A percentile compares a stretch with the other conserved stretches of the same genome.
These are phyloP conservation scores for Solanum aculeatissimum DNA, from an alignment of 305 asterid genomes.

Conservation along the genomic window DNA sequence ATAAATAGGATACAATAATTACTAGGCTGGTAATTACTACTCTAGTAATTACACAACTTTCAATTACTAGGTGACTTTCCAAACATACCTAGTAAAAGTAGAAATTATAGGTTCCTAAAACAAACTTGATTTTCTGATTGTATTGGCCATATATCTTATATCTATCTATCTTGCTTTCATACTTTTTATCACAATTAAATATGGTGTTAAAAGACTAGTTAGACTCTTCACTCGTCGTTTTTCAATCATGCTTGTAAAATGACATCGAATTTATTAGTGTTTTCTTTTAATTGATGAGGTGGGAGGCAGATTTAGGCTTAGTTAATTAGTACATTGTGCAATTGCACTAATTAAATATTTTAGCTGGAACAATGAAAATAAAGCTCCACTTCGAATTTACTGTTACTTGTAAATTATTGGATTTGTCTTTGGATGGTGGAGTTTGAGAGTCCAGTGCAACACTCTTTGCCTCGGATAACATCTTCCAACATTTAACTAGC, in stretches of 20 bases:
- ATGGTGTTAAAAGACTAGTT: not conserved
- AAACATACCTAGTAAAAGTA: too few relatives aligned
- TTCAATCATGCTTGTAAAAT: not conserved
- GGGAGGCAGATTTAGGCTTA: not conserved
- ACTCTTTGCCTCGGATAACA: not conserved
- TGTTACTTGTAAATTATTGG: not conserved
- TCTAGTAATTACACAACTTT: too few relatives aligned
- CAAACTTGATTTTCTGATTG: not conserved
- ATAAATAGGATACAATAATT: too few relatives aligned
- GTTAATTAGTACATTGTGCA: not conserved
- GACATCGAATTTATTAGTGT: not conserved
- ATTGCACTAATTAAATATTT: not conserved
- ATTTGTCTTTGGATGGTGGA: not conserved
- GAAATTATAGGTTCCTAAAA: not conserved
- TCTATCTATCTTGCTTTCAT: not conserved
- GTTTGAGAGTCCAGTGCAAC: not conserved
- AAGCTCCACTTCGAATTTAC: not conserved
- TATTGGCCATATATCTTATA: not conserved
- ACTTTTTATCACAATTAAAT: not conserved
- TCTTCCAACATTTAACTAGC: not conserved
- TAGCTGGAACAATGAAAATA: not conserved
- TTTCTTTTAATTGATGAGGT: not conserved
- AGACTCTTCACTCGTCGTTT: not conserved
- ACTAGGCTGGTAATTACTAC: too few relatives aligned
- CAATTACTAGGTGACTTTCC: too few relatives aligned